Evolutionary conservation across 2,329 filamentous ascomycete genomes (phyloP).

Genomic region (Colletotrichum brevisporum): DNA sequence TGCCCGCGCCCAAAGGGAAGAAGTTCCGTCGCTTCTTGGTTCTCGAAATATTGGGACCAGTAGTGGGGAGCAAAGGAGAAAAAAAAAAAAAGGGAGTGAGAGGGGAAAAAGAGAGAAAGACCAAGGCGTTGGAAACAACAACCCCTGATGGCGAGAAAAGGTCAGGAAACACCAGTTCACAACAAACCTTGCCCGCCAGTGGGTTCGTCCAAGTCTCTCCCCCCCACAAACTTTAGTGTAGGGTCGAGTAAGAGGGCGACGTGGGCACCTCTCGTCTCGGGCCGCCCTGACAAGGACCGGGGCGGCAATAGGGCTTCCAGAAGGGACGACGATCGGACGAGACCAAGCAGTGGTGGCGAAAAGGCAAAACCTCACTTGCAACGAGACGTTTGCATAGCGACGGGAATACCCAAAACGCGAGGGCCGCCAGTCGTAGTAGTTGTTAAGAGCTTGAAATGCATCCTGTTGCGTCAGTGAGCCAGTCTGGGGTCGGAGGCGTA

Average conservation of each 20-base stretch:
- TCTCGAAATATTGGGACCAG: constrained; percentile 5
- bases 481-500: neutral
- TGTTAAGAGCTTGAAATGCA: no score
- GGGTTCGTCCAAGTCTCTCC: constrained; percentile 3
- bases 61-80: neutral
- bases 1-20: neutral
- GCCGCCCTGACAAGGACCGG: constrained; percentile 37
- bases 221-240: constrained; percentile 13
- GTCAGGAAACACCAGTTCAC: neutral
- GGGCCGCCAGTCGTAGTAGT: no score
- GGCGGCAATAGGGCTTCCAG: constrained; percentile 10
- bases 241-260: constrained; percentile 9
- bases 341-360: neutral
- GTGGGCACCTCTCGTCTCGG: constrained; percentile 25
- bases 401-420: no score
- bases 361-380: neutral
- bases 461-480: no score
- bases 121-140: neutral
- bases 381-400: no score
- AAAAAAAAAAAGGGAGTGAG: neutral
- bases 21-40: neutral
- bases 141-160: constrained; percentile 2
- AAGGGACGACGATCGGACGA: constrained; percentile 22
- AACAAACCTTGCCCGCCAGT: constrained; percentile 6
- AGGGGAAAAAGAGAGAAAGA: no score